A percentile compares a stretch with the other conserved stretches of the same genome.
Evolutionary conservation across 2,329 filamentous ascomycete genomes (phyloP).

Genomic region (Pseudogymnoascus sp.): DNA sequence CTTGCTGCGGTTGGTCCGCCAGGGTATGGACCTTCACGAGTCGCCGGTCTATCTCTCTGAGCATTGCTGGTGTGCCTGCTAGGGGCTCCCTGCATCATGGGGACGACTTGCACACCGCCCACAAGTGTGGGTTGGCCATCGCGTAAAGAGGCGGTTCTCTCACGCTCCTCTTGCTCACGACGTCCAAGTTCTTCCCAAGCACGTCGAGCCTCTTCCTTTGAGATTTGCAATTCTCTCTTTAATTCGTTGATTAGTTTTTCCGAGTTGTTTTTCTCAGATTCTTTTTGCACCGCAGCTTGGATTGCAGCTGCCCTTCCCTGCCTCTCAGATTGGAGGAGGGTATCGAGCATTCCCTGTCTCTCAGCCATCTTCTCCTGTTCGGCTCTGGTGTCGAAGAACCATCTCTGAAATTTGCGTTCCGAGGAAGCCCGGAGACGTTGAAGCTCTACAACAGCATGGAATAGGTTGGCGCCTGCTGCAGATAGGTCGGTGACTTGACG

Average conservation of each 20-base stretch:
- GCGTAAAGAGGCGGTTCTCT: slow-evolving; percentile 76
- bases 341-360: slow-evolving; percentile 72
- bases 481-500: slow-evolving; percentile 96
- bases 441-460: slow-evolving; percentile 94
- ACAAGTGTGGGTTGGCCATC: slow-evolving; percentile 84
- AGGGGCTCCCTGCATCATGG: slow-evolving; percentile 70
- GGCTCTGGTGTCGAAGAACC: slow-evolving; percentile 92
- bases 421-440: slow-evolving; percentile 91
- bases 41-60: slow-evolving; percentile 35
- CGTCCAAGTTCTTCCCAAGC: slow-evolving; percentile 97
- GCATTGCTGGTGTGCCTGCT: slow-evolving; percentile 45
- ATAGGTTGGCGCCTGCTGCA: slow-evolving; percentile 90
- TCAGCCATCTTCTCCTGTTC: slow-evolving; percentile 84
- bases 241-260: slow-evolving; percentile 82
- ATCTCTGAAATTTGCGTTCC: slow-evolving; percentile 94
- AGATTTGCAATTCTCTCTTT: slow-evolving; percentile 87
- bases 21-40: slow-evolving; percentile 38
- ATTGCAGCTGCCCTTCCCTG: slow-evolving; percentile 62
- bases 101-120: slow-evolving; percentile 89
- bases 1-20: slow-evolving; percentile 25
- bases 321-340: slow-evolving; percentile 67
- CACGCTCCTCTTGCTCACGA: slow-evolving; percentile 86
- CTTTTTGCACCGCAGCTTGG: slow-evolving; percentile 57
- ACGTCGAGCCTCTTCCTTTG: slow-evolving; percentile 88
- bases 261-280: slow-evolving; percentile 61